These are phyloP conservation scores for Cyclotella distinguenda DNA, from an alignment of 108 stramenopile species.

Conservation along the genomic window DNA sequence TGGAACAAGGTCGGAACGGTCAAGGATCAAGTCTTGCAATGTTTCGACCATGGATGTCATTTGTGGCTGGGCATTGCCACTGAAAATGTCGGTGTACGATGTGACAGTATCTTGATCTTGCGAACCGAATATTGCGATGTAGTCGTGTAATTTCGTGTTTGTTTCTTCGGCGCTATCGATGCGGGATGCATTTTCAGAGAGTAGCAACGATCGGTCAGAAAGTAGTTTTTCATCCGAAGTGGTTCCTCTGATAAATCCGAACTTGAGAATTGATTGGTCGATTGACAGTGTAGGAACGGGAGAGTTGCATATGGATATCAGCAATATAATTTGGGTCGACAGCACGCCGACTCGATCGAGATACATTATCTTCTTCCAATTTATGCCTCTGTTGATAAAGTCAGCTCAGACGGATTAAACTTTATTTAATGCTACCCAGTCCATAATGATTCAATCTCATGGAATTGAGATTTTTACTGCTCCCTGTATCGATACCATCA, in stretches of 20 bases:
- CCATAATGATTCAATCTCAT: too few species aligned
- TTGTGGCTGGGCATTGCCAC: not conserved
- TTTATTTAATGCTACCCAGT: too few species aligned
- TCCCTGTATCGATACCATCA: too few species aligned
- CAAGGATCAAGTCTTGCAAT: not conserved
- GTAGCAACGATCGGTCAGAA: not conserved
- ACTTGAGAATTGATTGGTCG: not conserved
- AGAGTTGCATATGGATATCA: not conserved
- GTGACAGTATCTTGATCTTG: not conserved
- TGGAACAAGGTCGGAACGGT: not conserved
- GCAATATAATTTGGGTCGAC: not conserved
- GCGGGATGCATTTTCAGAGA: slow-evolving; percentile 1
- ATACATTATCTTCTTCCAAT: too few species aligned
- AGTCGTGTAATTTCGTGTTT: not conserved
- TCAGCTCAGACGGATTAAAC: too few species aligned
- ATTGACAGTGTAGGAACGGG: not conserved
- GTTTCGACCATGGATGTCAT: not conserved
- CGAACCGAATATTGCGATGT: slow-evolving; percentile 4
- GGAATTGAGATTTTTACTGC: too few species aligned
- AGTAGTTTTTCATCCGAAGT: not conserved
- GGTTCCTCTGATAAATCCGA: not conserved
- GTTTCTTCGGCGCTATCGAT: not conserved
- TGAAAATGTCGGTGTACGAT: not conserved
- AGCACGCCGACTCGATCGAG: too few species aligned
- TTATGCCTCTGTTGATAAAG: too few species aligned